A percentile compares a stretch with the other conserved stretches of the same genome.
These are phyloP conservation scores for Aspergillus latus DNA, from an alignment of 2,329 filamentous ascomycete genomes.

Conservation along the genomic window DNA sequence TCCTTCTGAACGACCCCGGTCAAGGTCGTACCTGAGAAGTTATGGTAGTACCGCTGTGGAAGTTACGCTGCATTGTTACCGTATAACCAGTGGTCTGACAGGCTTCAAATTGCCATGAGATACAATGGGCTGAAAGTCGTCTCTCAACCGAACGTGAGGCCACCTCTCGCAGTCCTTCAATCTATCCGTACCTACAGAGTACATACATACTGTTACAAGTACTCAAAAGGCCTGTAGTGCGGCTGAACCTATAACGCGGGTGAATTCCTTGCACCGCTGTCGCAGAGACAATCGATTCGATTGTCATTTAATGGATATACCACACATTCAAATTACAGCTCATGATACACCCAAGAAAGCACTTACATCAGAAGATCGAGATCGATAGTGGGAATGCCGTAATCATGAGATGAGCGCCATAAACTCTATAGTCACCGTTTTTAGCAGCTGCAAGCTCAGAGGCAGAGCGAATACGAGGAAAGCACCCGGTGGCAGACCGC, in stretches of 20 bases:
- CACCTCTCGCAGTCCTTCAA: not conserved
- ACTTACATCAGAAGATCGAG: not conserved
- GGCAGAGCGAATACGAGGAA: not conserved
- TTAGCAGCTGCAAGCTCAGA: not conserved
- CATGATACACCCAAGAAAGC: not conserved
- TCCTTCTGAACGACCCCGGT: constrained; percentile 8
- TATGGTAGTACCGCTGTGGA: constrained; percentile 18
- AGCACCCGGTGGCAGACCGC: not conserved
- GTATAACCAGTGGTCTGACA: constrained; percentile 9
- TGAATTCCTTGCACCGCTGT: not conserved
- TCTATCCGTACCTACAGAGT: too few species aligned
- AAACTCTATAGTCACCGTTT: not conserved
- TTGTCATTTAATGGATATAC: not conserved
- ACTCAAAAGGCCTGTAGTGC: too few species aligned
- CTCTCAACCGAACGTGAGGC: not conserved
- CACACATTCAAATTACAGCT: not conserved
- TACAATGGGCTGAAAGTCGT: not conserved
- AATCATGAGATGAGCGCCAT: not conserved
- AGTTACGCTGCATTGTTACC: constrained; percentile 37
- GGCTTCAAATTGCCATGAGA: not conserved
- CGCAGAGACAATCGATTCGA: not conserved
- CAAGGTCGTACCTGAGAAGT: constrained; percentile 16
- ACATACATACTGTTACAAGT: too few species aligned
- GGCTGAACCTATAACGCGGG: not conserved
- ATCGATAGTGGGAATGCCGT: not conserved